Conservation (phyloP, 2,329 filamentous ascomycete genomes). For the Xylaria sp. region DNA sequence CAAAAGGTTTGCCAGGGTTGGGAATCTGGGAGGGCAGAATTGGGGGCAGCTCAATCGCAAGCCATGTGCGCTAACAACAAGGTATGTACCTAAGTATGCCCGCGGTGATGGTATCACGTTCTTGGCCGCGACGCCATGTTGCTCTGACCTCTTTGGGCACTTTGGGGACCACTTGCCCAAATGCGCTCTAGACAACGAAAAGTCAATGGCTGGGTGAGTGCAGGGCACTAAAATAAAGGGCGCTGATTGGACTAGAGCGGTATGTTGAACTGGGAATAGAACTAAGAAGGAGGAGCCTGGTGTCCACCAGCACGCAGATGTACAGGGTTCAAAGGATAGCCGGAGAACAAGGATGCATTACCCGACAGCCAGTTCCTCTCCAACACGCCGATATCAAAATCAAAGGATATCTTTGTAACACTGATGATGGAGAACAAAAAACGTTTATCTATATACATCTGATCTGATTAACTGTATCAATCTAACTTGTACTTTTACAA, state of each 20-base stretch:
- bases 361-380: conserved; percentile 15
- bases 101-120: conserved; percentile 23
- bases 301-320: conserved; percentile 25
- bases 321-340: conserved; percentile 20
- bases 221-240: background rate
- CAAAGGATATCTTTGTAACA: background rate
- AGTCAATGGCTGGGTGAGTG: conserved; percentile 32
- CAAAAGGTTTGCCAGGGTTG: conserved; percentile 24
- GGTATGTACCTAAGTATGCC: conserved; percentile 4
- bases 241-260: conserved; percentile 27
- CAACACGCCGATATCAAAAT: background rate
- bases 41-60: conserved; percentile 25
- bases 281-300: conserved; percentile 13
- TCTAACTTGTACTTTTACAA: background rate
- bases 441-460: too few relatives aligned
- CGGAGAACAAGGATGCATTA: conserved; percentile 16
- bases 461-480: too few relatives aligned
- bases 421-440: too few relatives aligned
- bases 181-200: conserved; percentile 17
- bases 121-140: conserved; percentile 25
- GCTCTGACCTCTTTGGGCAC: conserved; percentile 31
- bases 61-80: conserved; percentile 11
- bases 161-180: conserved; percentile 15
- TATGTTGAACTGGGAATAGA: conserved; percentile 12
- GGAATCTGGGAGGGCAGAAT: conserved; percentile 24